A percentile compares a stretch with the other conserved stretches of the same genome.
Conservation (phyloP, 768 basidiomycete genomes). For the Cystobasidium onofrii region DNA sequence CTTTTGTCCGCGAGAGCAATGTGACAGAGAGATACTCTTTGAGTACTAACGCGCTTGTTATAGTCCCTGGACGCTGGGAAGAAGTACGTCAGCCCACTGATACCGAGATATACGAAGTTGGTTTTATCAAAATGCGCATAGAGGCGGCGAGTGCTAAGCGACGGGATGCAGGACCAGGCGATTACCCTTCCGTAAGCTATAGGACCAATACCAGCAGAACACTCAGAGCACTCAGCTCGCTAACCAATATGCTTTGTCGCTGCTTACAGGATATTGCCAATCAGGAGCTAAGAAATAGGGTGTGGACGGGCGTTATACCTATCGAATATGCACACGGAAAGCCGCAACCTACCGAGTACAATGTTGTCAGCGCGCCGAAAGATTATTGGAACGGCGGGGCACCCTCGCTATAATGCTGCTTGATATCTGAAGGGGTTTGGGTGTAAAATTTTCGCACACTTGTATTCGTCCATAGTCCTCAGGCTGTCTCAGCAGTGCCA, state of each 20-base stretch:
- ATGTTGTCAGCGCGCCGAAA: not conserved
- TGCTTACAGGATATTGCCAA: slow-evolving; percentile 7
- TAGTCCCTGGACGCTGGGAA: slow-evolving; percentile 8
- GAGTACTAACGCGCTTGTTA: not conserved
- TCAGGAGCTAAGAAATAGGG: not conserved
- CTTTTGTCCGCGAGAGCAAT: too few relatives aligned
- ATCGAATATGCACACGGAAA: not conserved
- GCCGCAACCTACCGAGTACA: slow-evolving; percentile 6
- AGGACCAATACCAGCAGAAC: not conserved
- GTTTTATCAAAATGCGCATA: slow-evolving; percentile 17
- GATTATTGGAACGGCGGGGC: not conserved
- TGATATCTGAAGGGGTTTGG: too few relatives aligned
- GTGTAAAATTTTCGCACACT: too few relatives aligned
- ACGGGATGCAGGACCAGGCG: slow-evolving; percentile 8
- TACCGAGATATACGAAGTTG: not conserved
- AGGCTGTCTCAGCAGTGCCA: too few relatives aligned
- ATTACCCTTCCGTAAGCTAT: not conserved
- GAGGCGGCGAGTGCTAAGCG: not conserved
- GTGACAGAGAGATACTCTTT: not conserved
- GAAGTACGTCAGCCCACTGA: slow-evolving; percentile 11
- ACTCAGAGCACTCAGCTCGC: not conserved
- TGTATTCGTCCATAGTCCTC: too few relatives aligned
- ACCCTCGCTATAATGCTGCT: not conserved
- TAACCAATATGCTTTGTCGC: not conserved
- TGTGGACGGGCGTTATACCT: slow-evolving; percentile 10